Evolutionary conservation across 495 filamentous ascomycete species (phyloP).

Genomic region (Penicillium atrosanguineum): DNA sequence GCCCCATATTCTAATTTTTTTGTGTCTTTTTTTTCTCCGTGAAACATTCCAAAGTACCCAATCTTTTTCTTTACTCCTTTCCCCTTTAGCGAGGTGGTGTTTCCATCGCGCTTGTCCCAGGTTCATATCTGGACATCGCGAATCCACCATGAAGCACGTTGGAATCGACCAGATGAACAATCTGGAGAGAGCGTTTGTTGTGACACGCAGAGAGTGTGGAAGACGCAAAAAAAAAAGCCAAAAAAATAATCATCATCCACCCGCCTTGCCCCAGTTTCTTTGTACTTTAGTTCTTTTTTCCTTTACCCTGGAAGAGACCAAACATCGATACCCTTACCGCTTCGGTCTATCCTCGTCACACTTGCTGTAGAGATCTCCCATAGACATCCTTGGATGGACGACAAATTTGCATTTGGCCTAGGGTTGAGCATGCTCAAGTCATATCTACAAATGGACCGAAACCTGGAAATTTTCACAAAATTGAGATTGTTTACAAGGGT

Average conservation of each 20-base stretch:
- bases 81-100: conserved; percentile 12
- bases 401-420: background rate
- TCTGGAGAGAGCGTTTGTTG: conserved; percentile 8
- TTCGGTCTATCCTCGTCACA: conserved; percentile 14
- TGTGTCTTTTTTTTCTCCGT: conserved; percentile 21
- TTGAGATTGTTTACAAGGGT: conserved; percentile 21
- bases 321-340: conserved; percentile 46
- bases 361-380: background rate
- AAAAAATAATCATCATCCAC: conserved; percentile 14
- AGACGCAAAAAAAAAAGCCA: conserved; percentile 13
- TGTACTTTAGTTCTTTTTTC: conserved; percentile 28
- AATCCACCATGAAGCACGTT: background rate
- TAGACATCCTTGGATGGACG: background rate
- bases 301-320: conserved; percentile 23
- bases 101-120: background rate
- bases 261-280: conserved; percentile 17
- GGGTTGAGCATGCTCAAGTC: background rate
- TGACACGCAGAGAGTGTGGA: conserved; percentile 7
- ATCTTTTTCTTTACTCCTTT: conserved; percentile 14
- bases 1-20: conserved; percentile 27
- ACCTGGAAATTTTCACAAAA: background rate
- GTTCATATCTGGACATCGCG: background rate
- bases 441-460: too few relatives aligned
- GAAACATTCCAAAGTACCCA: conserved; percentile 23
- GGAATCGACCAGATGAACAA: background rate